These are phyloP conservation scores for Coemansia sp. DNA, from an alignment of 192 early-diverging fungal species.

Conservation along the genomic window DNA sequence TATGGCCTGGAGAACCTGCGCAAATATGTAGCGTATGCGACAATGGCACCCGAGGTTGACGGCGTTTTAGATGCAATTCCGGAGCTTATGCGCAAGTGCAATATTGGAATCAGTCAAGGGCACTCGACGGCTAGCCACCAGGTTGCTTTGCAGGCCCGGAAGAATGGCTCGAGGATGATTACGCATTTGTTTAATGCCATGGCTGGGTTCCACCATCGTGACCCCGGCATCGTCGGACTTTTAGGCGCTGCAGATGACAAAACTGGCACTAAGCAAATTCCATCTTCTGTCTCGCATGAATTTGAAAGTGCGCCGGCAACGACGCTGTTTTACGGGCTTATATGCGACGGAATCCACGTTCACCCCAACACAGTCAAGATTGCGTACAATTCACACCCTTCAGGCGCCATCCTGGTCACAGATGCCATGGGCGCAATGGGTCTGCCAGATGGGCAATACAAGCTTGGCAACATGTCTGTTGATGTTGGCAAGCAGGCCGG, in stretches of 20 bases:
- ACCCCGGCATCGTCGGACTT: conserved; percentile 69
- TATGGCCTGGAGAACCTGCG: conserved; percentile 57
- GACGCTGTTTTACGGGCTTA: conserved; percentile 68
- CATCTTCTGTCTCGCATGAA: background rate
- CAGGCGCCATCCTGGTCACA: conserved; percentile 65
- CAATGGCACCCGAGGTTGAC: conserved; percentile 69
- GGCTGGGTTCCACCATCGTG: conserved; percentile 74
- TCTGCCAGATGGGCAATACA: conserved; percentile 57
- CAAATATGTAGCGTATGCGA: conserved; percentile 58
- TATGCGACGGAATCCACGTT: conserved; percentile 73
- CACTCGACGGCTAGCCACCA: conserved; percentile 59
- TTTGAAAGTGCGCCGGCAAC: background rate
- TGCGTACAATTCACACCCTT: conserved; percentile 68
- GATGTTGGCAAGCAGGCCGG: conserved; percentile 41
- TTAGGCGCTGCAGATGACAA: conserved; percentile 50
- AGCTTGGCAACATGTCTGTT: conserved; percentile 60
- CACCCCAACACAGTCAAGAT: conserved; percentile 68
- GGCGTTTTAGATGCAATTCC: conserved; percentile 62
- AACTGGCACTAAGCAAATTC: background rate
- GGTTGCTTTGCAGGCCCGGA: conserved; percentile 55
- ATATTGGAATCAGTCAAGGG: conserved; percentile 60
- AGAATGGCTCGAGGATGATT: conserved; percentile 62
- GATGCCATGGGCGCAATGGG: conserved; percentile 72
- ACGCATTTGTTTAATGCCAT: conserved; percentile 81
- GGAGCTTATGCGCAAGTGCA: conserved; percentile 55